These are phyloP conservation scores for Pythium vanterpoolii DNA, from an alignment of 352 stramenopile species.

Conservation along the genomic window DNA sequence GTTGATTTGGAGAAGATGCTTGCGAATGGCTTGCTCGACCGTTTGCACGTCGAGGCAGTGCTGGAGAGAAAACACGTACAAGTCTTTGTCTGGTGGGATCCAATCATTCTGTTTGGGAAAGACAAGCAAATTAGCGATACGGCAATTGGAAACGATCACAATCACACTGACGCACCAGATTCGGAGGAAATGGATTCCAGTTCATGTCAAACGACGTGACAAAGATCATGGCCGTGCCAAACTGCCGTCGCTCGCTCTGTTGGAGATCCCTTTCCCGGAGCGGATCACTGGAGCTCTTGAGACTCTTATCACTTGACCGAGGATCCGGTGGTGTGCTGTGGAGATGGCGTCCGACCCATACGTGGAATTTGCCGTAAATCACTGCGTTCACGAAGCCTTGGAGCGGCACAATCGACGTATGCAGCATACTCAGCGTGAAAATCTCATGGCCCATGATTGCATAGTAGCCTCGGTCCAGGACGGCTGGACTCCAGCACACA, in stretches of 20 bases:
- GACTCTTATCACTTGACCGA: constrained; percentile 7
- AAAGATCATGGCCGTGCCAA: constrained; percentile 74
- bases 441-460: constrained; percentile 53
- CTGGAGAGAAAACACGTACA: constrained; percentile 84
- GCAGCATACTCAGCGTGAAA: constrained; percentile 63
- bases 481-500: constrained; percentile 71
- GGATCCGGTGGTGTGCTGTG: constrained; percentile 9
- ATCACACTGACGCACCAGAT: constrained; percentile 32
- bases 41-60: constrained; percentile 63
- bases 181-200: constrained; percentile 59
- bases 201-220: constrained; percentile 84
- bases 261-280: constrained; percentile 32
- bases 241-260: constrained; percentile 52
- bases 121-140: neutral
- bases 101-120: constrained; percentile 43
- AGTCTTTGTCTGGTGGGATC: constrained; percentile 67
- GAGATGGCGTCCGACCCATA: constrained; percentile 69
- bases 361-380: constrained; percentile 85
- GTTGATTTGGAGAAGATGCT: constrained; percentile 72
- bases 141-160: neutral
- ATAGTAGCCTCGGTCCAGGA: constrained; percentile 60
- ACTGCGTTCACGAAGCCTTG: constrained; percentile 84
- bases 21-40: constrained; percentile 64
- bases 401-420: constrained; percentile 74
- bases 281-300: constrained; percentile 33